phyloP scores from a whole-genome alignment of 192 early-diverging fungal species.

The Mortierella alpina region DNA sequence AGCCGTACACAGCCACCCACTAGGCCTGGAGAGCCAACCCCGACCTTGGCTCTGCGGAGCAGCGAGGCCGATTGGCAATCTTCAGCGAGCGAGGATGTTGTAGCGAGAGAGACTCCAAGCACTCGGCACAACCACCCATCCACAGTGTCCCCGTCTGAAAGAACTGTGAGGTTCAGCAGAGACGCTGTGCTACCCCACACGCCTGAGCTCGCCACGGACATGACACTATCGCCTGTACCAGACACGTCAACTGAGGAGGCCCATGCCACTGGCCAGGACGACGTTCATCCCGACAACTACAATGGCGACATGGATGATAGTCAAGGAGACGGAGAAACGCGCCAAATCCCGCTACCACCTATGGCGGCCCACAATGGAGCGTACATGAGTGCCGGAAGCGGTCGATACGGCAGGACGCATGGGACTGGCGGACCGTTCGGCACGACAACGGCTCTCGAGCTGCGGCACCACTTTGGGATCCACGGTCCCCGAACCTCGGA shows the following conservation, averaged over 20 bases:
- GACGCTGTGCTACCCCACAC: neutral
- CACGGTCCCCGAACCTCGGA: neutral
- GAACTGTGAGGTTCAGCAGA: conserved; percentile 18
- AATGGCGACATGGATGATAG: conserved; percentile 18
- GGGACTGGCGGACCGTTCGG: too few relatives aligned
- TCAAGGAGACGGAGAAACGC: neutral
- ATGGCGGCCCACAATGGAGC: neutral
- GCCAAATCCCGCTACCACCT: neutral
- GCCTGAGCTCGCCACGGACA: neutral
- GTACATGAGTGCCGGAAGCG: too few relatives aligned
- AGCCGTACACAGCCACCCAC: neutral
- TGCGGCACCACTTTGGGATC: conserved; percentile 1
- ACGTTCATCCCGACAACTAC: neutral
- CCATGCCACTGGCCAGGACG: neutral
- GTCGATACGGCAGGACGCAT: too few relatives aligned
- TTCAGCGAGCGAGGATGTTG: conserved; percentile 14
- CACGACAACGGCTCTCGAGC: neutral
- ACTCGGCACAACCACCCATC: neutral
- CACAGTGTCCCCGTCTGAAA: neutral
- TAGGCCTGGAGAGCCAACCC: neutral
- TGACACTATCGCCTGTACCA: neutral
- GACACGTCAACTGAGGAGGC: neutral
- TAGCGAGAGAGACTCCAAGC: neutral
- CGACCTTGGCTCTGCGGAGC: neutral
- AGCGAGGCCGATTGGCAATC: neutral